Evolutionary conservation across 331 rosid genomes (phyloP), one percentile per base, ranked within the genome.

Genomic region (Dryas integrifolia): DNA sequence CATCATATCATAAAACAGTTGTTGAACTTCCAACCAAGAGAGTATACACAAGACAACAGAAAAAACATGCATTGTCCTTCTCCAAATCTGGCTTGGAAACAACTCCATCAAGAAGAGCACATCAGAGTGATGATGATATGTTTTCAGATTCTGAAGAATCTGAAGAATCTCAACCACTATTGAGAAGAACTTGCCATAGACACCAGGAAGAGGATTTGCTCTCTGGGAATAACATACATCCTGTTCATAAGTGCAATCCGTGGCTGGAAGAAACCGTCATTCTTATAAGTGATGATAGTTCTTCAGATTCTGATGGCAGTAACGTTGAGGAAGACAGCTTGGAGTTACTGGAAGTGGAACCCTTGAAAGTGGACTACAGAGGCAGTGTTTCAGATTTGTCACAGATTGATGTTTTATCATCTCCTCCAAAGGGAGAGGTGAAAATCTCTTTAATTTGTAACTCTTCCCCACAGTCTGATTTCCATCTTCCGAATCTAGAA

Each of bases 391-490:
- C 18, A 8, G 65, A 73, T 40, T 82, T 60, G 9, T 51, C 38
- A 13, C 55, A 24, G 80, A 47, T 72, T 39, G 92, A 85, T 69
- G 72, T 84, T 75, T 83, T 77, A 43, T 81, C 82, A 30, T 81
- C 86, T 46, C 53, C 87, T 46, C 64, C 84, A 15, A 41, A 24
- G 49, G 84, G 86, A 83, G 89, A 84, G 90, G 91, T 88, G 76
- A 76, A 81, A 76, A 48, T 79, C 83, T 79, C 83, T 80, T 76
- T 73, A 77, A 75, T 81, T 79, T 84, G 77, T 81, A 46, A 77
- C 80, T 73, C 83, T 57, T 65, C 81, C 62, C 86, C 80, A 77
- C 75, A 79, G 38, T 69, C 61, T 58, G 77, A 76, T 81, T 83
- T 81, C 78, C 74, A 44, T 55, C 69, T 80, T 70, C 84, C 80